These are phyloP conservation scores for Colletotrichum cordylinicola DNA, from an alignment of 2,329 filamentous ascomycete species.

Conservation along the genomic window DNA sequence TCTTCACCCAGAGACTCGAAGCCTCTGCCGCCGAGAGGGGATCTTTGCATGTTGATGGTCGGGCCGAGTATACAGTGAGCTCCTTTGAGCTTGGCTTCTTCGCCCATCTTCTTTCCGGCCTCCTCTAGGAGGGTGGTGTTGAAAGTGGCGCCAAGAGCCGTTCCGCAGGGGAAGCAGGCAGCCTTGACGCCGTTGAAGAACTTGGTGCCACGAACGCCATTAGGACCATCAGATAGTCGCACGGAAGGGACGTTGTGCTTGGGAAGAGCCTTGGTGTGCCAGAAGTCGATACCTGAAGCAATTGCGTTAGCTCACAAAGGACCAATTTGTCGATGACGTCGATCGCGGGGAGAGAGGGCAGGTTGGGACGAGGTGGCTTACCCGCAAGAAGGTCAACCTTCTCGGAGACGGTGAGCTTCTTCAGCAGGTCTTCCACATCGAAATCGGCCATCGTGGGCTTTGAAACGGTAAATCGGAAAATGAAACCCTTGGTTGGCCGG, in stretches of 20 bases:
- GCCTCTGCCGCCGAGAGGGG: slow-evolving; percentile 63
- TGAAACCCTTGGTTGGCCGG: neutral
- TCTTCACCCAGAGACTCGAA: slow-evolving; percentile 67
- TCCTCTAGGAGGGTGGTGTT: slow-evolving; percentile 58
- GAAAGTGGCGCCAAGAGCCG: slow-evolving; percentile 63
- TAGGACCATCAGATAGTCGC: slow-evolving; percentile 72
- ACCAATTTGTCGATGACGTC: neutral
- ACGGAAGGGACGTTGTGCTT: slow-evolving; percentile 68
- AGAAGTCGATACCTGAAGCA: slow-evolving; percentile 67
- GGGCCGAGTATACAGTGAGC: slow-evolving; percentile 65
- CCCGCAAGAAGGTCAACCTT: slow-evolving; percentile 60
- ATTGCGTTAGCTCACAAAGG: neutral
- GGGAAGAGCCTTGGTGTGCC: slow-evolving; percentile 69
- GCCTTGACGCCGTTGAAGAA: slow-evolving; percentile 70
- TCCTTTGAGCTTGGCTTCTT: slow-evolving; percentile 61
- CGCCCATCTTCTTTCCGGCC: slow-evolving; percentile 56
- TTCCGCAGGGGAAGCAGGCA: slow-evolving; percentile 67
- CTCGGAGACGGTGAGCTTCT: slow-evolving; percentile 57
- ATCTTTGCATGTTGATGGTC: slow-evolving; percentile 68
- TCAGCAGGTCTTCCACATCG: slow-evolving; percentile 58
- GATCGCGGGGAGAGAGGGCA: neutral
- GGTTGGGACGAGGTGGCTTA: slow-evolving; percentile 26
- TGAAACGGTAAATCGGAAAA: neutral
- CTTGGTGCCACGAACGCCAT: slow-evolving; percentile 70
- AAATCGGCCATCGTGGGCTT: slow-evolving; percentile 43